These are phyloP conservation scores for Tetrapisispora arboricola DNA, from an alignment of 805 yeast species.

Conservation along the genomic window DNA sequence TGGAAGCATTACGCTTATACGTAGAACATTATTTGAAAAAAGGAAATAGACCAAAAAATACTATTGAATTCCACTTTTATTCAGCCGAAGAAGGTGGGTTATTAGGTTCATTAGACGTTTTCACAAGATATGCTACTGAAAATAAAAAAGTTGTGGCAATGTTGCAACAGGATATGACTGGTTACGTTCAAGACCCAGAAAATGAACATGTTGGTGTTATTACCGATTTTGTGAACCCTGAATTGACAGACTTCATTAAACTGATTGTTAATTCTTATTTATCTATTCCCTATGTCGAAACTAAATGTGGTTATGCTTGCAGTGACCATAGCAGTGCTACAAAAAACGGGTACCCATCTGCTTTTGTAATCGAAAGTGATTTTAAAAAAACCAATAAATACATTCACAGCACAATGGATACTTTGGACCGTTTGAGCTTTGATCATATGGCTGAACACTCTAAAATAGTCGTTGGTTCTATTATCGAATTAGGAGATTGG, in stretches of 20 bases:
- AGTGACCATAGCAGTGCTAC: constrained; percentile 86
- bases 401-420: constrained; percentile 72
- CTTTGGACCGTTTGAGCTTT: constrained; percentile 68
- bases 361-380: constrained; percentile 72
- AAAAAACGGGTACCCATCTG: constrained; percentile 73
- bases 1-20: constrained; percentile 65
- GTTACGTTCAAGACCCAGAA: constrained; percentile 50
- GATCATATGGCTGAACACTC: constrained; percentile 74
- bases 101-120: constrained; percentile 75
- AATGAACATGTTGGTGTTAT: constrained; percentile 66
- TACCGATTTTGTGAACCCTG: constrained; percentile 51
- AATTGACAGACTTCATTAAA: constrained; percentile 52
- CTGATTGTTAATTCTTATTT: constrained; percentile 52
- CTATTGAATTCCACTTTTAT: constrained; percentile 88
- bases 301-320: constrained; percentile 85
- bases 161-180: constrained; percentile 95
- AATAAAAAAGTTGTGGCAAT: constrained; percentile 56
- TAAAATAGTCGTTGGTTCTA: constrained; percentile 63
- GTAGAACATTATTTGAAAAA: constrained; percentile 22
- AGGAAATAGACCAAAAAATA: constrained; percentile 48
- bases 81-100: constrained; percentile 93
- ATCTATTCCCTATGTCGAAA: constrained; percentile 58
- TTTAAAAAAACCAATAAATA: constrained; percentile 53
- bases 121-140: constrained; percentile 38
- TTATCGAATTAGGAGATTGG: constrained; percentile 50